Conservation (phyloP, 2,329 filamentous ascomycete genomes). For the Colletotrichum scovillei region DNA sequence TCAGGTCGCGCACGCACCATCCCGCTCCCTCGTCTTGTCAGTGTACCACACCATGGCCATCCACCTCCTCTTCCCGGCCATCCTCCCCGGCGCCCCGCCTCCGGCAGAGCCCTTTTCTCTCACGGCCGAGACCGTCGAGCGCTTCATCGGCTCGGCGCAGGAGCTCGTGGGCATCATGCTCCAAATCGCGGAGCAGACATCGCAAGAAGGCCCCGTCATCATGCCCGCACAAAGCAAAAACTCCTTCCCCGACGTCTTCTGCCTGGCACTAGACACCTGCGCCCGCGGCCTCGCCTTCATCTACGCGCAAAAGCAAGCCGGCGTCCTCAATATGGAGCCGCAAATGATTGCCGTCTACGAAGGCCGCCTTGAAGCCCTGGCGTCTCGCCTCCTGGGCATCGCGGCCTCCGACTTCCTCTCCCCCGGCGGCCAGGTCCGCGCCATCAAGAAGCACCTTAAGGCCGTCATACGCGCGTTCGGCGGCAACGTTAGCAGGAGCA, state of each 20-base stretch:
- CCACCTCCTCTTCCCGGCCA: constrained; percentile 46
- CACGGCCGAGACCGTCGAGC: constrained; percentile 41
- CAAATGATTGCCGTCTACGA: constrained; percentile 40
- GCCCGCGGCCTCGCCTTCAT: constrained; percentile 43
- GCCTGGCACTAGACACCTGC: constrained; percentile 46
- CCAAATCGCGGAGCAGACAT: constrained; percentile 36
- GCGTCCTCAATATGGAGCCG: constrained; percentile 36
- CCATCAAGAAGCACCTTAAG: constrained; percentile 45
- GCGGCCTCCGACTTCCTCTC: constrained; percentile 44
- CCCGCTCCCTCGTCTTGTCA: constrained; percentile 42
- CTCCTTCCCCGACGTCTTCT: constrained; percentile 43
- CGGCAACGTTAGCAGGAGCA: neutral
- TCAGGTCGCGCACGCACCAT: constrained; percentile 40
- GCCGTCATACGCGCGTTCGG: constrained; percentile 40
- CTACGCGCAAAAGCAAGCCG: constrained; percentile 35
- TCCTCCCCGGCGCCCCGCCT: constrained; percentile 8
- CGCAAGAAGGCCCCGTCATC: constrained; percentile 36
- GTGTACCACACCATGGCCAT: constrained; percentile 49
- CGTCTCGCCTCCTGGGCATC: constrained; percentile 41
- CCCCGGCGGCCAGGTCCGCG: constrained; percentile 39
- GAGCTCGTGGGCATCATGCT: constrained; percentile 43
- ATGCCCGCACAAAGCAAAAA: constrained; percentile 38
- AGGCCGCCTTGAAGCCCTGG: constrained; percentile 39
- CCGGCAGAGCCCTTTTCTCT: neutral
- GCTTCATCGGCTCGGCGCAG: constrained; percentile 44